These are phyloP conservation scores for Alternaria brassicae DNA, from an alignment of 2,329 filamentous ascomycete genomes.

Conservation along the genomic window DNA sequence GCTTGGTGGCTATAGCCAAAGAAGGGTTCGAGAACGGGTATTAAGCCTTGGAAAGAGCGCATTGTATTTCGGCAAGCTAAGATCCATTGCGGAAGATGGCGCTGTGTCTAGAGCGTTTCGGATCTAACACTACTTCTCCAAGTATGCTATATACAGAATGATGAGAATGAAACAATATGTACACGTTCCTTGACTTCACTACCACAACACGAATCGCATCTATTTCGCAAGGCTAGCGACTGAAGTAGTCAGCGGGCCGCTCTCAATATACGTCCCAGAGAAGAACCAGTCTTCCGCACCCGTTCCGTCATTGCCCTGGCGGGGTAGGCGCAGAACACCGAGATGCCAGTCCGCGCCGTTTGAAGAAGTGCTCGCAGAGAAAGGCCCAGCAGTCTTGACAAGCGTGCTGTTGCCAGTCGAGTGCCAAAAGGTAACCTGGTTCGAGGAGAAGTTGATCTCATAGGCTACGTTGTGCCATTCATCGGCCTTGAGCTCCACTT, in stretches of 20 bases:
- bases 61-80: background rate
- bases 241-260: constrained; percentile 53
- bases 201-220: background rate
- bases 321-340: constrained; percentile 70
- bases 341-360: constrained; percentile 78
- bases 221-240: constrained; percentile 34
- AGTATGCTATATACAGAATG: background rate
- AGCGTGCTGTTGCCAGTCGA: constrained; percentile 68
- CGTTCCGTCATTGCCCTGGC: constrained; percentile 60
- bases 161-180: background rate
- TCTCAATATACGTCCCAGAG: constrained; percentile 74
- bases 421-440: constrained; percentile 73
- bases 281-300: constrained; percentile 73
- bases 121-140: background rate
- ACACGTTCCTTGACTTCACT: background rate
- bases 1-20: background rate
- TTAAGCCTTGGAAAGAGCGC: background rate
- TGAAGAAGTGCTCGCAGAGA: constrained; percentile 66
- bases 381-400: constrained; percentile 64
- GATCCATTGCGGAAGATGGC: background rate
- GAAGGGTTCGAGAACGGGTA: background rate
- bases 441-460: constrained; percentile 71
- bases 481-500: constrained; percentile 64
- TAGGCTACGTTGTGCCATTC: constrained; percentile 81
- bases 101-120: background rate